Evolutionary conservation across 371 early-diverging fungal genomes (phyloP).

Genomic region (Thermomucor indicae-seudaticae): DNA sequence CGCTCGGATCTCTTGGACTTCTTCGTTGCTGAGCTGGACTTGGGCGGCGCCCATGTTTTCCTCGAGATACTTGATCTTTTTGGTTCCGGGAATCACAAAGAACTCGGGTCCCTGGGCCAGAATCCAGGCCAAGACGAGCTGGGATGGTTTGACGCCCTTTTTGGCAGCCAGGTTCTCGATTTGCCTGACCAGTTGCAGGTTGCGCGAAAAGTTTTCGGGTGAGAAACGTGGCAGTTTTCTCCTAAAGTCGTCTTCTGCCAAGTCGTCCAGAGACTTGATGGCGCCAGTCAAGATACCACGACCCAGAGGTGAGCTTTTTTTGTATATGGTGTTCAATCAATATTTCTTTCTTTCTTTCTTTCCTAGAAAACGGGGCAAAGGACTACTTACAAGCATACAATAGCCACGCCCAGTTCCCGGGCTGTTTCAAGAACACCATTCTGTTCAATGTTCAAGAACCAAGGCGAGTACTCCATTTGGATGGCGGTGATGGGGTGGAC

Average conservation of each 20-base stretch:
- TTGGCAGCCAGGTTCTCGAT: slow-evolving; percentile 35
- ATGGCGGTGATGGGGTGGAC: slow-evolving; percentile 63
- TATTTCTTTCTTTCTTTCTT: neutral
- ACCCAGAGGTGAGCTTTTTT: slow-evolving; percentile 40
- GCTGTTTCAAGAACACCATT: slow-evolving; percentile 49
- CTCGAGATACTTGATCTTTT: slow-evolving; percentile 44
- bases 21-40: slow-evolving; percentile 40
- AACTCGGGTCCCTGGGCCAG: slow-evolving; percentile 38
- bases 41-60: slow-evolving; percentile 41
- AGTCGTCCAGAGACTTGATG: slow-evolving; percentile 40
- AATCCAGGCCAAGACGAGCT: slow-evolving; percentile 58
- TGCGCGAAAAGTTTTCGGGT: slow-evolving; percentile 45
- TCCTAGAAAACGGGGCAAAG: neutral
- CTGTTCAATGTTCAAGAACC: slow-evolving; percentile 47
- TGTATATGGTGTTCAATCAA: neutral
- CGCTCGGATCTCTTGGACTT: slow-evolving; percentile 33
- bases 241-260: slow-evolving; percentile 44
- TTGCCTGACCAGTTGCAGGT: slow-evolving; percentile 48
- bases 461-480: slow-evolving; percentile 54
- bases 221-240: slow-evolving; percentile 42
- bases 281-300: slow-evolving; percentile 57
- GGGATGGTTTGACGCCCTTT: slow-evolving; percentile 35
- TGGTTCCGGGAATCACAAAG: slow-evolving; percentile 54
- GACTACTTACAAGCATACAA: slow-evolving; percentile 43
- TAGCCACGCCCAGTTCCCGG: slow-evolving; percentile 52